Conservation (phyloP, 208 protist species). For the Trypanosoma rangeli region DNA sequence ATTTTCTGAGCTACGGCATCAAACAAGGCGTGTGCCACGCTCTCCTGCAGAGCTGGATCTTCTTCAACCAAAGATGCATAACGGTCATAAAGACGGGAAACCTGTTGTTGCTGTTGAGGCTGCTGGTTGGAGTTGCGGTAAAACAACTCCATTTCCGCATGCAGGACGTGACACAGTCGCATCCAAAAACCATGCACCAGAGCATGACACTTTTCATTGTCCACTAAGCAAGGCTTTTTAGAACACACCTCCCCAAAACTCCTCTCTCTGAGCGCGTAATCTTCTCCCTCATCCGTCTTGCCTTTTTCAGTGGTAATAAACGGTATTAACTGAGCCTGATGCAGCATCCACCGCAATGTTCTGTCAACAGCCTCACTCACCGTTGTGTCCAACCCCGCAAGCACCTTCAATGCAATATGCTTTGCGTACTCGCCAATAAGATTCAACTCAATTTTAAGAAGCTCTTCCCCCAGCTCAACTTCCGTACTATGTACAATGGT, state of each 20-base stretch:
- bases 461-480: constrained; percentile 51
- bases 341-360: constrained; percentile 45
- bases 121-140: constrained; percentile 20
- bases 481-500: constrained; percentile 42
- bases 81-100: constrained; percentile 44
- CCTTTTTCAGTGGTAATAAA: constrained; percentile 28
- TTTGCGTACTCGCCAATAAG: constrained; percentile 59
- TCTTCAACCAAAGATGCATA: constrained; percentile 53
- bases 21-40: constrained; percentile 53
- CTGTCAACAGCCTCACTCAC: constrained; percentile 56
- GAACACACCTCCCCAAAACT: not conserved
- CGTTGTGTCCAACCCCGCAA: constrained; percentile 45
- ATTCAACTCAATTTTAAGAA: constrained; percentile 48
- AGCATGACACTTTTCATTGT: constrained; percentile 55
- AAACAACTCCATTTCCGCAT: constrained; percentile 35
- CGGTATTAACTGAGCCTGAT: constrained; percentile 53
- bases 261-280: constrained; percentile 3
- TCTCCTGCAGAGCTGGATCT: constrained; percentile 50
- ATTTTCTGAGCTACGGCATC: constrained; percentile 63
- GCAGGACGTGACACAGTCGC: constrained; percentile 31
- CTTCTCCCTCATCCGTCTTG: not conserved
- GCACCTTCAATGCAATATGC: constrained; percentile 48
- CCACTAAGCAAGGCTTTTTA: constrained; percentile 28
- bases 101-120: constrained; percentile 3
- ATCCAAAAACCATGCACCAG: constrained; percentile 67